phyloP scores from a whole-genome alignment of 768 basidiomycete species.

The Multifurca ochricompacta region DNA sequence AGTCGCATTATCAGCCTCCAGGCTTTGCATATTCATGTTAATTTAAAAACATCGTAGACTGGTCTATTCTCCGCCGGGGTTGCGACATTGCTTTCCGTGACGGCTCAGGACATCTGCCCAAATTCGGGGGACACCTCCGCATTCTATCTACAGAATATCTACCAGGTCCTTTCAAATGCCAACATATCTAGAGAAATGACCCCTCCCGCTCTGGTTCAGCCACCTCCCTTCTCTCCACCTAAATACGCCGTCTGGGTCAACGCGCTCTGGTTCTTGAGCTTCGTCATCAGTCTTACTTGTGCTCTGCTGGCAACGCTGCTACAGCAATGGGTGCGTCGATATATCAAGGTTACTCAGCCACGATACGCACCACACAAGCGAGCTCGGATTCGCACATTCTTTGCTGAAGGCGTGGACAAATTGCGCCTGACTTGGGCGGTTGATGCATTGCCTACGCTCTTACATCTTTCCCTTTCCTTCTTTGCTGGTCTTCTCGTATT shows the following conservation, averaged over 20 bases:
- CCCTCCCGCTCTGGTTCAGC: not conserved
- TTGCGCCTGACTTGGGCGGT: not conserved
- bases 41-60: not conserved
- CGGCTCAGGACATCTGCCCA: not conserved
- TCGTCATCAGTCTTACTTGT: not conserved
- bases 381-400: not conserved
- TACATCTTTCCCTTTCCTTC: not conserved
- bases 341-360: not conserved
- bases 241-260: not conserved
- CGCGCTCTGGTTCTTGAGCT: conserved; percentile 5
- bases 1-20: not conserved
- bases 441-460: not conserved
- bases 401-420: not conserved
- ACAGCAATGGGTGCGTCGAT: not conserved
- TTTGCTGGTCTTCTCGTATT: no score
- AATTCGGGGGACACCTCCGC: not conserved
- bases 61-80: conserved; percentile 1
- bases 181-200: not conserved
- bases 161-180: not conserved
- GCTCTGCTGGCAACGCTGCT: not conserved
- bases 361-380: not conserved
- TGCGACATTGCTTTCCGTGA: not conserved
- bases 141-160: not conserved
- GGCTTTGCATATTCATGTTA: no score
- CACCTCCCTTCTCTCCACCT: not conserved